Evolutionary conservation across 2,329 filamentous ascomycete species (phyloP).

Genomic region (Byssothecium circinans): DNA sequence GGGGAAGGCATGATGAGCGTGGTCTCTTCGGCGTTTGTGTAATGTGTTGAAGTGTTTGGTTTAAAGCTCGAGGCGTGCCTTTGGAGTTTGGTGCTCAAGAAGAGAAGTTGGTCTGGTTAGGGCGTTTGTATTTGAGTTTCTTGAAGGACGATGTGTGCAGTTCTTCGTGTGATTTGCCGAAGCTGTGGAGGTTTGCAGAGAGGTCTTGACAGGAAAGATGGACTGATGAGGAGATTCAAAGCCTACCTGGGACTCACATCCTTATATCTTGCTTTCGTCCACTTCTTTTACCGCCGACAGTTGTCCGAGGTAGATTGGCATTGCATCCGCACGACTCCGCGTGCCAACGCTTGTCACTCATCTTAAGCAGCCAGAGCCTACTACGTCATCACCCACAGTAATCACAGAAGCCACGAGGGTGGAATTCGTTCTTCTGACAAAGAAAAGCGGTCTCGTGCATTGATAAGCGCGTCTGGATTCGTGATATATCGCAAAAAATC

Average conservation of each 20-base stretch:
- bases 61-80: too few species aligned
- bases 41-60: too few species aligned
- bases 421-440: not conserved
- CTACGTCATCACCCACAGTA: not conserved
- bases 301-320: not conserved
- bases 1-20: slow-evolving; percentile 2
- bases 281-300: not conserved
- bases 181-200: too few species aligned
- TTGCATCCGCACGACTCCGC: not conserved
- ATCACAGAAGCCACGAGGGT: not conserved
- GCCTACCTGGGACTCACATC: not conserved
- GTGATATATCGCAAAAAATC: not conserved
- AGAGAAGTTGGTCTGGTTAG: too few species aligned
- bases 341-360: not conserved
- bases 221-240: too few species aligned
- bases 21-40: not conserved
- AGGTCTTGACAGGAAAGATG: too few species aligned
- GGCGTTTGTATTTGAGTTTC: too few species aligned
- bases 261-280: not conserved
- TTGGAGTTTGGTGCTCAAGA: too few species aligned
- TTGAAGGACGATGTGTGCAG: too few species aligned
- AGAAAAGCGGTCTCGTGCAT: not conserved
- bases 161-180: too few species aligned
- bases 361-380: not conserved
- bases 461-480: not conserved